Evolutionary conservation across 1,284 basidiomycete species (phyloP).

Genomic region (Austroboletus novae-zelandiae): DNA sequence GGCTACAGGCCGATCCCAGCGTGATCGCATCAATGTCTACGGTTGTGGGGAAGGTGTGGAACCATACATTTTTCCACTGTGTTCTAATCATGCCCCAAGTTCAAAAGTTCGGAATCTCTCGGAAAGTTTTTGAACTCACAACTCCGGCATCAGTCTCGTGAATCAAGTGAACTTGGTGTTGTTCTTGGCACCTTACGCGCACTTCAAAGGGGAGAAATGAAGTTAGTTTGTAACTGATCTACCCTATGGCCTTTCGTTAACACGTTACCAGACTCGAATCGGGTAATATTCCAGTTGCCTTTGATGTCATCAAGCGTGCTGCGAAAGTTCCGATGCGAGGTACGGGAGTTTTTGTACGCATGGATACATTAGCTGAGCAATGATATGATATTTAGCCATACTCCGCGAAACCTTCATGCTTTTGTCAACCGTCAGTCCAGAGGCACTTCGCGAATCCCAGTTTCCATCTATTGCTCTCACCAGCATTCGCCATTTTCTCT

Average conservation of each 20-base stretch:
- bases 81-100: slow-evolving; percentile 18
- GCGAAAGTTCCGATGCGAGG: slow-evolving; percentile 34
- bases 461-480: slow-evolving; percentile 39
- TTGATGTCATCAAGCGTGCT: slow-evolving; percentile 41
- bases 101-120: slow-evolving; percentile 21
- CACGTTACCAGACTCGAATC: slow-evolving; percentile 26
- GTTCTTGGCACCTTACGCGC: slow-evolving; percentile 17
- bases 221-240: slow-evolving; percentile 13
- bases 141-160: slow-evolving; percentile 13
- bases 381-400: slow-evolving; percentile 32
- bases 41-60: slow-evolving; percentile 22
- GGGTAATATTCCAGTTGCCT: slow-evolving; percentile 29
- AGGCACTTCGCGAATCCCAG: slow-evolving; percentile 31
- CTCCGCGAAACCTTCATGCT: slow-evolving; percentile 52
- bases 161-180: slow-evolving; percentile 4
- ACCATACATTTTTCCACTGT: not conserved
- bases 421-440: slow-evolving; percentile 35
- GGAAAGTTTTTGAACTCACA: slow-evolving; percentile 18
- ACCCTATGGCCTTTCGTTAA: slow-evolving; percentile 24
- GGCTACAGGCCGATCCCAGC: slow-evolving; percentile 12
- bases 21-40: slow-evolving; percentile 10
- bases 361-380: slow-evolving; percentile 1
- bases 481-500: slow-evolving; percentile 54
- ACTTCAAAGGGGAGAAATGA: slow-evolving; percentile 21
- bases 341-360: slow-evolving; percentile 18